These are phyloP conservation scores for Protomyces pachydermus DNA, from an alignment of 1,139 yeast genomes.

Conservation along the genomic window DNA sequence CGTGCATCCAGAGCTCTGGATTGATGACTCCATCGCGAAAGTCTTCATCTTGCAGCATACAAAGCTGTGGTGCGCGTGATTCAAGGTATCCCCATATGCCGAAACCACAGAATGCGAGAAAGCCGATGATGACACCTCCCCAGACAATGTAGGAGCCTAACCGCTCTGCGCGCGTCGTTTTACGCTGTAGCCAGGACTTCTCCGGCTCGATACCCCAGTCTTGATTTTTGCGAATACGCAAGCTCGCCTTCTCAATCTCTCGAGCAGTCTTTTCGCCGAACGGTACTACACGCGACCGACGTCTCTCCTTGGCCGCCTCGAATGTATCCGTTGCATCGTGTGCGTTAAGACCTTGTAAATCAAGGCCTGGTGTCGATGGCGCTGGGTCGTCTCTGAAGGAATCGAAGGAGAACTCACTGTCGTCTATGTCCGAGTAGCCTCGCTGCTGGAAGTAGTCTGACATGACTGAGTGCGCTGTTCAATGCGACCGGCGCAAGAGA, in stretches of 20 bases:
- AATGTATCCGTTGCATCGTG: background rate
- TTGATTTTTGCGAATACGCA: slow-evolving; percentile 5
- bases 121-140: slow-evolving; percentile 9
- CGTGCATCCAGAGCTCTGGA: slow-evolving; percentile 27
- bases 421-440: background rate
- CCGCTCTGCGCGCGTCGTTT: slow-evolving; percentile 8
- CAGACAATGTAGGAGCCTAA: slow-evolving; percentile 10
- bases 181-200: slow-evolving; percentile 13
- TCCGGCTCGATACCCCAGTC: slow-evolving; percentile 19
- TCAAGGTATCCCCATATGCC: slow-evolving; percentile 15
- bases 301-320: background rate
- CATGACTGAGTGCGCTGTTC: background rate
- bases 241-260: slow-evolving; percentile 22
- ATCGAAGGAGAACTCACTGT: background rate
- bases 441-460: background rate
- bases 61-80: slow-evolving; percentile 11
- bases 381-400: background rate
- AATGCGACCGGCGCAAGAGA: background rate
- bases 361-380: background rate
- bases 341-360: background rate
- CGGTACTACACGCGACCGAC: background rate
- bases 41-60: slow-evolving; percentile 29
- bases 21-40: slow-evolving; percentile 27
- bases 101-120: background rate
- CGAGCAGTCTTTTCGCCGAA: slow-evolving; percentile 4